Conservation (phyloP, 2,329 filamentous ascomycete genomes). For the Alternaria burnsii region DNA sequence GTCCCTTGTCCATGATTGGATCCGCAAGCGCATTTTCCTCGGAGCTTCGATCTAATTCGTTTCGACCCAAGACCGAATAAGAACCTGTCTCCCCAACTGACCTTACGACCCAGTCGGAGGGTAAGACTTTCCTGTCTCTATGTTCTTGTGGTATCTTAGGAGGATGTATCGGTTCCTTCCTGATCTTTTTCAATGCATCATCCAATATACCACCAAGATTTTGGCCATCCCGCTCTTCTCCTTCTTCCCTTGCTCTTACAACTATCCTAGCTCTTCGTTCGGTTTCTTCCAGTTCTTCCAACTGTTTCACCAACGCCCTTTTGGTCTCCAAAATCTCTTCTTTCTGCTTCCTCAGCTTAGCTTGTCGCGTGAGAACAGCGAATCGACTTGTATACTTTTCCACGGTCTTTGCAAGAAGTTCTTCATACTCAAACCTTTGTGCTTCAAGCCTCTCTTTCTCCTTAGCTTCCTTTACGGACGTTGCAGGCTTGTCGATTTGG, state of each 20-base stretch:
- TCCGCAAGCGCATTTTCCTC: not conserved
- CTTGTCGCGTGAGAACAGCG: not conserved
- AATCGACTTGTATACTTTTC: not conserved
- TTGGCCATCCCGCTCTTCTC: not conserved
- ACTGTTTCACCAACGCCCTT: not conserved
- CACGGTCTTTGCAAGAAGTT: not conserved
- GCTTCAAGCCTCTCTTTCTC: not conserved
- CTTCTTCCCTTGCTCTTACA: not conserved
- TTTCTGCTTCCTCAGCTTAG: conserved; percentile 1
- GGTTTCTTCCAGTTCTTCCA: not conserved
- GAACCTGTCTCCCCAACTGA: not conserved
- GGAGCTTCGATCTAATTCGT: not conserved
- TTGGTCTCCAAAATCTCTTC: not conserved
- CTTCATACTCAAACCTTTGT: not conserved
- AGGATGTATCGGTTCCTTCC: not conserved
- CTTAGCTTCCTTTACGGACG: not conserved
- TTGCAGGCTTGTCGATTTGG: not conserved
- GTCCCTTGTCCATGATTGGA: not conserved
- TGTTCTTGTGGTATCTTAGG: not conserved
- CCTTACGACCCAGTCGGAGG: not conserved
- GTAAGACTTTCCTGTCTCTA: too few relatives aligned
- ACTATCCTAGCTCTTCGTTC: not conserved
- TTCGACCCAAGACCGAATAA: not conserved
- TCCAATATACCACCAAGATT: conserved; percentile 9
- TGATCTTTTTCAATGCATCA: conserved; percentile 1